Conservation (phyloP, 768 basidiomycete genomes). For the Podaxis sp. region DNA sequence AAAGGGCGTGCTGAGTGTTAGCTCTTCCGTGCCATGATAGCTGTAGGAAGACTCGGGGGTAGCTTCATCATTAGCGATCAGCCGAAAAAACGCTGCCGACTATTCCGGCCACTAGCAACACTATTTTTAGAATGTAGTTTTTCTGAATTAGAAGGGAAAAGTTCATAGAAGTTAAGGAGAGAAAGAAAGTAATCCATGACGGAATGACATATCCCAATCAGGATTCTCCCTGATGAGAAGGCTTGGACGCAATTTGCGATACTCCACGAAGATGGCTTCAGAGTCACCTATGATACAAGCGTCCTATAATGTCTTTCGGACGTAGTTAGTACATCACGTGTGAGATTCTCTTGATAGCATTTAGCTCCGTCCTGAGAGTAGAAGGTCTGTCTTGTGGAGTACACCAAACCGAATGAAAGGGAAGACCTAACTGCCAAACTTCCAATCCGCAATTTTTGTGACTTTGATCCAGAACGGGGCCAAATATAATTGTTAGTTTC, state of each 20-base stretch:
- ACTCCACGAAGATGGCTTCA: neutral
- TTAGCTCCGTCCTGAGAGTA: neutral
- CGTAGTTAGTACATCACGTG: neutral
- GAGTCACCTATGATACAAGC: neutral
- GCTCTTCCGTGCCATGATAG: neutral
- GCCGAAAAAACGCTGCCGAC: neutral
- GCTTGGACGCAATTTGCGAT: neutral
- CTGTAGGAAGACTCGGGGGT: neutral
- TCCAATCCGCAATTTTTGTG: neutral
- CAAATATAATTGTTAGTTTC: neutral
- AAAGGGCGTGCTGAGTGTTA: neutral
- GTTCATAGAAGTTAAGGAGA: neutral
- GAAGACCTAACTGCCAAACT: neutral
- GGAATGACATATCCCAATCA: neutral
- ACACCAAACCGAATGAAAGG: neutral
- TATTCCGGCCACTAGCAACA: neutral
- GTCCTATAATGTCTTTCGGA: neutral
- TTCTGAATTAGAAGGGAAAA: neutral
- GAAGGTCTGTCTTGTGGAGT: neutral
- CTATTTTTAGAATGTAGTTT: neutral
- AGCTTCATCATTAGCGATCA: neutral
- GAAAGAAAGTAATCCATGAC: neutral
- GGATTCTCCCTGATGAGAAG: neutral
- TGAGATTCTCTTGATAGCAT: neutral
- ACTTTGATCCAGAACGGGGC: neutral